A percentile compares a stretch with the other conserved stretches of the same genome.
Conservation (phyloP, 2,329 filamentous ascomycete species). For the Fusarium gaditjirri region DNA sequence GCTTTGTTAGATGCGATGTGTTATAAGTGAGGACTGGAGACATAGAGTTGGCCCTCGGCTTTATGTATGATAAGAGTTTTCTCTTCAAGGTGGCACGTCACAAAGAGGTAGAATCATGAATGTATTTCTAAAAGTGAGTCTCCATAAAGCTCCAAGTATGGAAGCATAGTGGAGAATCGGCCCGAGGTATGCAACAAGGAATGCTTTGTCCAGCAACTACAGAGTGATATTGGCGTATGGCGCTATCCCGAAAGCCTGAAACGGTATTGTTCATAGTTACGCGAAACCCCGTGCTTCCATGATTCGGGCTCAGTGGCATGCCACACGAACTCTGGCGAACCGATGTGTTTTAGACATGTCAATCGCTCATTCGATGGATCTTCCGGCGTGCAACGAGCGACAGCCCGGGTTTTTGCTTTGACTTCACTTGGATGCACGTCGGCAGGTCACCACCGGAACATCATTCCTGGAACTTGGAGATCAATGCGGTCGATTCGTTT, state of each 20-base stretch:
- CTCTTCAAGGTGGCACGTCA: too few species aligned
- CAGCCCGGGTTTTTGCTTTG: too few species aligned
- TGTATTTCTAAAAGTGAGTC: too few species aligned
- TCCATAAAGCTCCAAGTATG: background rate
- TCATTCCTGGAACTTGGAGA: background rate
- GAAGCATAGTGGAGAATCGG: too few species aligned
- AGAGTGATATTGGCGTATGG: too few species aligned
- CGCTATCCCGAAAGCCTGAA: too few species aligned
- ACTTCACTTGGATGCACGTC: too few species aligned
- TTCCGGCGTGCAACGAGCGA: background rate
- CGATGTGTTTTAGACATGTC: background rate
- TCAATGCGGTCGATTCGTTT: background rate
- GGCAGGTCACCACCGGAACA: background rate
- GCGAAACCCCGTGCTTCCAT: too few species aligned
- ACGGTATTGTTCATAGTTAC: too few species aligned
- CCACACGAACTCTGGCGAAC: background rate
- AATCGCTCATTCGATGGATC: background rate
- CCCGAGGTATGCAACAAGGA: too few species aligned
- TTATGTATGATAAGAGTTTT: background rate
- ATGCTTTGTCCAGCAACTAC: too few species aligned
- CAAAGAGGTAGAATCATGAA: too few species aligned
- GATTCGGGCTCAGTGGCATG: background rate
- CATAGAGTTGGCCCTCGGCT: fast-evolving
- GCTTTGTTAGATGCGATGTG: fast-evolving
- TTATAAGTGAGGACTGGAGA: fast-evolving